Percentiles rank a stretch among this genome's conserved stretches.
Evolutionary conservation across 495 filamentous ascomycete species (phyloP).

Genomic region (Pseudoneurospora amorphoporcata): DNA sequence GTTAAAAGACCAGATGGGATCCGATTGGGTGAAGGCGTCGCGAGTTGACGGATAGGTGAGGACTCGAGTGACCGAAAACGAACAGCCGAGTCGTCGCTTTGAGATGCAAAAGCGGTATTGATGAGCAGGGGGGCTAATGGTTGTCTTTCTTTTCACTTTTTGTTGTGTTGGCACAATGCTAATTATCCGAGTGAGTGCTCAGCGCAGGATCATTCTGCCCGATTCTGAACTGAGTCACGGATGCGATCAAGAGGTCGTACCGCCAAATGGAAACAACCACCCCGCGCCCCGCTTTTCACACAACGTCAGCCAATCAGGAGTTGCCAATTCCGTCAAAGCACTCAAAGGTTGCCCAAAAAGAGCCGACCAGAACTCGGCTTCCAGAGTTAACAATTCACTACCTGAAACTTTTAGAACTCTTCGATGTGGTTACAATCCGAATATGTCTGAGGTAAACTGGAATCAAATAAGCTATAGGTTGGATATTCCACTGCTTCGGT

Average conservation of each 20-base stretch:
- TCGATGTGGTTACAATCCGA: background rate
- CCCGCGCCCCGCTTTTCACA: background rate
- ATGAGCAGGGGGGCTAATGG: background rate
- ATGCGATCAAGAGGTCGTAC: background rate
- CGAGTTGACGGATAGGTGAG: background rate
- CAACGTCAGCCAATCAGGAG: background rate
- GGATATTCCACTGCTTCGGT: background rate
- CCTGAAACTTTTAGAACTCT: background rate
- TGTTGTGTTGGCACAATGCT: background rate
- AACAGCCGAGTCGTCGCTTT: background rate
- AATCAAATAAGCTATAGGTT: background rate
- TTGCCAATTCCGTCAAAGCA: background rate
- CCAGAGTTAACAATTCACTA: background rate
- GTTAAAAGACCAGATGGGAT: background rate
- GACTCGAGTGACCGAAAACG: background rate
- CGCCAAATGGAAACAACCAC: background rate
- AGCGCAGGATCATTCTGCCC: background rate
- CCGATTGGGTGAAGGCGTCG: background rate
- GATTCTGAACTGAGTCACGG: background rate
- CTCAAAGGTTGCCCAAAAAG: background rate
- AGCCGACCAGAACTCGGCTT: background rate
- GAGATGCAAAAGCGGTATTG: background rate
- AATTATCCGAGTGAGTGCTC: background rate
- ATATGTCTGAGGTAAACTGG: background rate
- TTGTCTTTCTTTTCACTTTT: background rate